Evolutionary conservation across 768 basidiomycete species (phyloP).

Genomic region (Boletus vermiculosoides): DNA sequence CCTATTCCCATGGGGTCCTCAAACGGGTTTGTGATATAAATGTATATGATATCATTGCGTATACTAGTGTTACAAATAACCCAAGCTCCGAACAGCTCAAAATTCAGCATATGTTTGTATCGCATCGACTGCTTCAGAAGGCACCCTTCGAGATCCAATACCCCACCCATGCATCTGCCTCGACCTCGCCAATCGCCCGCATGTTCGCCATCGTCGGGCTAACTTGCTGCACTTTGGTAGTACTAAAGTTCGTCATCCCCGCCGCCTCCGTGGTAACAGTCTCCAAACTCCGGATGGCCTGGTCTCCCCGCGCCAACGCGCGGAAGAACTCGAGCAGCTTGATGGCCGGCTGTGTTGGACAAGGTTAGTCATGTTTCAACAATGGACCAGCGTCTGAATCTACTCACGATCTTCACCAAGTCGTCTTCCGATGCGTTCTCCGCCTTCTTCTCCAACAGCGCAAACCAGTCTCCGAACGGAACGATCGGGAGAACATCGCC

Average conservation of each 20-base stretch:
- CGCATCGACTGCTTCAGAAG: conserved; percentile 3
- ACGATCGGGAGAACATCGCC: conserved; percentile 28
- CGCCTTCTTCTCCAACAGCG: conserved; percentile 22
- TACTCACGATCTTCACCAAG: conserved; percentile 33
- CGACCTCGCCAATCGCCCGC: conserved; percentile 23
- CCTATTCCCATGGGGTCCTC: too few relatives aligned
- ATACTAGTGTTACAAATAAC: not conserved
- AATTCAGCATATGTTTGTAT: not conserved
- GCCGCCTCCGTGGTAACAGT: conserved; percentile 12
- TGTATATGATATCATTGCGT: too few relatives aligned
- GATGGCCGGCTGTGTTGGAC: conserved; percentile 31
- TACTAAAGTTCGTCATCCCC: conserved; percentile 23
- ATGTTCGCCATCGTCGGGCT: conserved; percentile 28
- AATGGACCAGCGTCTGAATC: not conserved
- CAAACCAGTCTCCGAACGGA: conserved; percentile 37
- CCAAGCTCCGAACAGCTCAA: not conserved
- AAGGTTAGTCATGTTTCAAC: not conserved
- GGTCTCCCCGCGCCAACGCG: conserved; percentile 19
- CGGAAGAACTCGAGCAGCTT: conserved; percentile 38
- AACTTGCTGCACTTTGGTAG: conserved; percentile 8
- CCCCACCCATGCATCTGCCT: conserved; percentile 25
- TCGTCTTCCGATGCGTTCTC: conserved; percentile 25
- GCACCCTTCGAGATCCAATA: conserved; percentile 26
- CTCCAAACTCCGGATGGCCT: not conserved
- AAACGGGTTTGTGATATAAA: too few relatives aligned